phyloP scores from a whole-genome alignment of 1,284 basidiomycete species.

The Ceratobasidium sp. region DNA sequence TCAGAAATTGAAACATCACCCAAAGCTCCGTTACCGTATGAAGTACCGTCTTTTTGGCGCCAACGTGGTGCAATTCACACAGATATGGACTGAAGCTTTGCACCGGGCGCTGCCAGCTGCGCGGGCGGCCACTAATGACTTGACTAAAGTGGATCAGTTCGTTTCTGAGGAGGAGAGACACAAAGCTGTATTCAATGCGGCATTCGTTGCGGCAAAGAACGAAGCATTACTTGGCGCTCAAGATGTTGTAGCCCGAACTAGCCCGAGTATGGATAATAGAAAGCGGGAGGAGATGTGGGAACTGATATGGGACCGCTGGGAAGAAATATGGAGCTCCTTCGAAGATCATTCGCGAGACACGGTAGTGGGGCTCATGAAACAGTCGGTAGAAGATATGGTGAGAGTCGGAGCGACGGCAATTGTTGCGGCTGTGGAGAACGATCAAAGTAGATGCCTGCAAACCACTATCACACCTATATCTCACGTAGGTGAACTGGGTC shows the following conservation, averaged over 20 bases:
- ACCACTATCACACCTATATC: no score
- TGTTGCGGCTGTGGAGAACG: no score
- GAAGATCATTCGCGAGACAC: no score
- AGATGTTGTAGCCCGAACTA: background rate
- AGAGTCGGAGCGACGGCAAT: no score
- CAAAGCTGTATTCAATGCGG: background rate
- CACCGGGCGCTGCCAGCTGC: conserved; percentile 14
- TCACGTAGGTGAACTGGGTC: no score
- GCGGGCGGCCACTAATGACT: background rate
- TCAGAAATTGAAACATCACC: background rate
- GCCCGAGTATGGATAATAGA: background rate
- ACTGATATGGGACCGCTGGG: conserved; percentile 10
- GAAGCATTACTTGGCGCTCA: conserved; percentile 1
- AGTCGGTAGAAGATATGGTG: no score
- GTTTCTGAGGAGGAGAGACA: background rate
- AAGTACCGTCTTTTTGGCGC: conserved; percentile 11
- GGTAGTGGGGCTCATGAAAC: no score
- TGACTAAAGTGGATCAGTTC: no score
- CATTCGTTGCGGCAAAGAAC: background rate
- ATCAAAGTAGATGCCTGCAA: no score
- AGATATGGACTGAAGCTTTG: conserved; percentile 13
- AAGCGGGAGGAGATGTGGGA: conserved; percentile 29
- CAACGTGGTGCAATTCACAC: conserved; percentile 20
- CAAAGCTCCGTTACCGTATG: background rate
- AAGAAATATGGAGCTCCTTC: background rate